Conservation (phyloP, 352 stramenopile genomes). For the Globisporangium carolinianum region DNA sequence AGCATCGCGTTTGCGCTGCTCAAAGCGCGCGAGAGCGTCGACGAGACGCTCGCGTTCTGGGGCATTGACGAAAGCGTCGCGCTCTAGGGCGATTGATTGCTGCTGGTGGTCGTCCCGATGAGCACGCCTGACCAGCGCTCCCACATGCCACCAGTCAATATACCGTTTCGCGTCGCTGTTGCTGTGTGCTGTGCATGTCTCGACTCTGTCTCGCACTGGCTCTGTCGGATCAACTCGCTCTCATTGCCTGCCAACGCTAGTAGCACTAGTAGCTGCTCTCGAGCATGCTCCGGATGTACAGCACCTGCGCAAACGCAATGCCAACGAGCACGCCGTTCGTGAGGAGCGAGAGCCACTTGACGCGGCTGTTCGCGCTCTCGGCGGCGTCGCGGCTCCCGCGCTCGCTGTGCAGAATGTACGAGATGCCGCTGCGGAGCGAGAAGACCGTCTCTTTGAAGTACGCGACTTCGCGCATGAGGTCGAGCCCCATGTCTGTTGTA, state of each 20-base stretch:
- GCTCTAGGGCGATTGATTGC: conserved; percentile 11
- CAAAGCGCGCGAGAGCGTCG: conserved; percentile 57
- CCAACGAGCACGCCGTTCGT: conserved; percentile 72
- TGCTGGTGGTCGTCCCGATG: neutral
- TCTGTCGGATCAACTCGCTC: too few relatives aligned
- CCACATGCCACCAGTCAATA: too few relatives aligned
- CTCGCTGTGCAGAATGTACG: conserved; percentile 76
- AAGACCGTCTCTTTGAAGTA: conserved; percentile 80
- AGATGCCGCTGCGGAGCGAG: conserved; percentile 67
- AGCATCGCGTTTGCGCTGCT: conserved; percentile 46
- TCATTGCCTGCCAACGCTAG: neutral
- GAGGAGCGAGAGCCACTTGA: conserved; percentile 79
- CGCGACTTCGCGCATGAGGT: conserved; percentile 76
- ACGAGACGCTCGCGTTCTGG: conserved; percentile 69
- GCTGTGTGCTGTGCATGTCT: too few relatives aligned
- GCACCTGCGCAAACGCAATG: conserved; percentile 72
- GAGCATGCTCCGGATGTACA: conserved; percentile 82
- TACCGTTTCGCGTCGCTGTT: too few relatives aligned
- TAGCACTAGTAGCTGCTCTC: conserved; percentile 56
- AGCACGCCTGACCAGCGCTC: too few relatives aligned
- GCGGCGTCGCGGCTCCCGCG: conserved; percentile 66
- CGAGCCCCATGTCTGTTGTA: conserved; percentile 50
- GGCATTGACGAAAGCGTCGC: conserved; percentile 39
- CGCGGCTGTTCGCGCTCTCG: conserved; percentile 69
- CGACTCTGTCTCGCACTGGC: too few relatives aligned